Evolutionary conservation across 2,329 filamentous ascomycete species (phyloP), one percentile per base, ranked within the genome.

Genomic region (Talaromyces sp.): DNA sequence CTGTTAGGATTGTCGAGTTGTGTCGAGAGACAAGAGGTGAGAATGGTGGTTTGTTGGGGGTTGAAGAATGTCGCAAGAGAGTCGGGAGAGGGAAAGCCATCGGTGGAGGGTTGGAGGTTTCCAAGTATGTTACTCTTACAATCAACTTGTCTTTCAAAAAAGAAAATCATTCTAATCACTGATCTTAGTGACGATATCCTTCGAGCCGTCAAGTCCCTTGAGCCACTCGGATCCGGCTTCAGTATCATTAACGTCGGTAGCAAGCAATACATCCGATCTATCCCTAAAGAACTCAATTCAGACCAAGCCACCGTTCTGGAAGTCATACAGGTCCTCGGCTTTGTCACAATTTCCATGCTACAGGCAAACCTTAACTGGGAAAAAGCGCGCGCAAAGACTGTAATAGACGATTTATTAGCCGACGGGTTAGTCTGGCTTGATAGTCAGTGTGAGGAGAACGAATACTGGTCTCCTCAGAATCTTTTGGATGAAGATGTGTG

Each of bases 401-500:
- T 93, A 1, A 82, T 97, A 53, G 91, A 97, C 62, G 94, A 99
- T 73, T 77, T 99, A 35, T 80, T 97, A 53, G 86, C 87, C 0
- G 91, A 95, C 67, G 91, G 91, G 54, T 84, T 99, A 78, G 84
- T 99, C 13, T 99, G 94, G 94, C 85, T 97, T 5, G 94, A 99
- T 73, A 85, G 84, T 64, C 91, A 97, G 75, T 86, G 81, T 35
- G 80, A 83, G 8, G 93, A 97, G 76, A 91, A 87, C 73, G 92
- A 97, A 74, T 99, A 97, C 67, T 99, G 94, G 94, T 79, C 77
- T 25, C 77, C 77, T 8, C 76, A 78, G 60, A 73, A 73, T 53
- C 63, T 78, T 13, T 63, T 78, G 11, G 74, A 73, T 60, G 75
- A 77, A 56, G 73, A 69, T 58, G 68, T 70, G 37, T 77, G 67